These are phyloP conservation scores for Glycyrrhiza uralensis DNA, from an alignment of 306 rosid genomes.

Conservation along the genomic window DNA sequence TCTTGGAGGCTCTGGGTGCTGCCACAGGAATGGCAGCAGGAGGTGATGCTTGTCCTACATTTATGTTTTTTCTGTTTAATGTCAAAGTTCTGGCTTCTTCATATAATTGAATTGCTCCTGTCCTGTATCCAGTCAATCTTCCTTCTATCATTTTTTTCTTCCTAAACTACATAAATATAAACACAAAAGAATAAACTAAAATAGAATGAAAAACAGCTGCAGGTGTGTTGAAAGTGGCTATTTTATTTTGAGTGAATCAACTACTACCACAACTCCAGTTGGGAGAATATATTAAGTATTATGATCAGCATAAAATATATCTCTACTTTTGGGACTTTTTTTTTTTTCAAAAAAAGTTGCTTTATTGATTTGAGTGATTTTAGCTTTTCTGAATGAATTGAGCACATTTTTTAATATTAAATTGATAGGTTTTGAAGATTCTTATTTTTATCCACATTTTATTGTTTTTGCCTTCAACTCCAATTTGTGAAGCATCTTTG, in stretches of 20 bases:
- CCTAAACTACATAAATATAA: neutral
- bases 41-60: slow-evolving; percentile 41
- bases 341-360: neutral
- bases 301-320: neutral
- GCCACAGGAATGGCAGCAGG: slow-evolving; percentile 99
- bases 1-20: slow-evolving; percentile 90
- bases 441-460: neutral
- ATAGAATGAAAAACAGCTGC: neutral
- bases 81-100: neutral
- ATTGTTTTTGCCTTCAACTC: neutral
- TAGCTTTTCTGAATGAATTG: neutral
- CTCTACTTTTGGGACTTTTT: neutral
- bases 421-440: neutral
- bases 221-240: neutral
- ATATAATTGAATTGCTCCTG: neutral
- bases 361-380: neutral
- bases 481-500: slow-evolving; percentile 5
- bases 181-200: neutral
- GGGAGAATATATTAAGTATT: neutral
- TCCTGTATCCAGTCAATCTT: neutral
- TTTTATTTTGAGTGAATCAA: neutral
- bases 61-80: slow-evolving; percentile 9
- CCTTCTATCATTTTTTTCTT: neutral
- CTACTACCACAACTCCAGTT: neutral
- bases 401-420: neutral